A percentile compares a stretch with the other conserved stretches of the same genome.
phyloP scores from a whole-genome alignment of 2,329 filamentous ascomycete species.

The Diplodia scrobiculata region DNA sequence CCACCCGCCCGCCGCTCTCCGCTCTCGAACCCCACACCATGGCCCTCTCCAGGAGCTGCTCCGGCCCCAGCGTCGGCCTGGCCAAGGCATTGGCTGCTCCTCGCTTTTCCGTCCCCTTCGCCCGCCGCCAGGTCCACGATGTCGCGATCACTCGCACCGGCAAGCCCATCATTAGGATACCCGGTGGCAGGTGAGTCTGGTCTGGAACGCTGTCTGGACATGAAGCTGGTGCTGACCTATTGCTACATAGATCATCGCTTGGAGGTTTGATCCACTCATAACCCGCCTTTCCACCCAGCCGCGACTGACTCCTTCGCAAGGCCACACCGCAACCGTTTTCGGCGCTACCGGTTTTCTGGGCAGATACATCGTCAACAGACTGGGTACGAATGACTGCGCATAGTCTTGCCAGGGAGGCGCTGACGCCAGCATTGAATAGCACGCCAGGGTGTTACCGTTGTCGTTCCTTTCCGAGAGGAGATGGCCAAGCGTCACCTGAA shows the following conservation, averaged over 20 bases:
- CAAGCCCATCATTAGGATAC: slow-evolving; percentile 85
- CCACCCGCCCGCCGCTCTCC: slow-evolving; percentile 46
- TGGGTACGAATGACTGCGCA: slow-evolving; percentile 61
- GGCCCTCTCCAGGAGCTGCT: slow-evolving; percentile 46
- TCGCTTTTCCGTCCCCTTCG: slow-evolving; percentile 34
- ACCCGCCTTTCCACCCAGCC: slow-evolving; percentile 29
- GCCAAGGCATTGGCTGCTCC: slow-evolving; percentile 38
- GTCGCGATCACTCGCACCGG: slow-evolving; percentile 92
- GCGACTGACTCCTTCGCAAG: slow-evolving; percentile 54
- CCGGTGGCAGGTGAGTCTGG: slow-evolving; percentile 78
- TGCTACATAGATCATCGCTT: slow-evolving; percentile 68
- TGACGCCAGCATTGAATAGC: slow-evolving; percentile 56
- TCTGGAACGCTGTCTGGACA: slow-evolving; percentile 36
- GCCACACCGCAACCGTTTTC: slow-evolving; percentile 96
- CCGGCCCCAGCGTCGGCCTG: slow-evolving; percentile 44
- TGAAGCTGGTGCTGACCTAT: slow-evolving; percentile 26
- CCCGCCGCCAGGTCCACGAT: slow-evolving; percentile 62
- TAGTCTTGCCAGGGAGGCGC: neutral
- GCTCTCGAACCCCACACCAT: slow-evolving; percentile 47
- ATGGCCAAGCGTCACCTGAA: slow-evolving; percentile 98
- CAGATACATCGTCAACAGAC: slow-evolving; percentile 93
- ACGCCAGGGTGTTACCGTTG: slow-evolving; percentile 88
- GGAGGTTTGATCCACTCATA: slow-evolving; percentile 62
- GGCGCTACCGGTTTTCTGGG: slow-evolving; percentile 94
- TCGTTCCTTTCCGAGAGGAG: slow-evolving; percentile 92